phyloP scores from a whole-genome alignment of 23 red algal species.

The Pyropia haitanensis region DNA sequence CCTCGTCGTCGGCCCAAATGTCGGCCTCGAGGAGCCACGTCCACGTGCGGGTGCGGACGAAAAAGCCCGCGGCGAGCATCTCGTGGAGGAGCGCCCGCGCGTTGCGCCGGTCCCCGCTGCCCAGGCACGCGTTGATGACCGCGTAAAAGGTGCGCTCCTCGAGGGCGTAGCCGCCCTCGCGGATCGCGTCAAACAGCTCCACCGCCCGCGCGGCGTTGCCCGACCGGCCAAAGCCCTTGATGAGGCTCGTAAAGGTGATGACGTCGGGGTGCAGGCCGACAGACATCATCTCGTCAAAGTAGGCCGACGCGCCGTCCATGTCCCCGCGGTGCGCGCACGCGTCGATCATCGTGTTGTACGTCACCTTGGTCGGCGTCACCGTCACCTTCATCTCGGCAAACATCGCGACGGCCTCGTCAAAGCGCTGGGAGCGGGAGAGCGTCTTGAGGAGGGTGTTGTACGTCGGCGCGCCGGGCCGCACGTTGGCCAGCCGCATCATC shows the following conservation, averaged over 20 bases:
- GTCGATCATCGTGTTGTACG: conserved; percentile 59
- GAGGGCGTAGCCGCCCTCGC: conserved; percentile 40
- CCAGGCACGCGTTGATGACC: conserved; percentile 59
- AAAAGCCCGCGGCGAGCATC: conserved; percentile 23
- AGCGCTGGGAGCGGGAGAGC: conserved; percentile 25
- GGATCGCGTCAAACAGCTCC: conserved; percentile 54
- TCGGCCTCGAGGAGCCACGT: conserved; percentile 34
- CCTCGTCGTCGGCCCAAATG: conserved; percentile 40
- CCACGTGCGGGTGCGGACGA: conserved; percentile 40
- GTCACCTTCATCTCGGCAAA: conserved; percentile 51
- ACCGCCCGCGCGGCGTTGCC: conserved; percentile 35
- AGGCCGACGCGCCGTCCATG: conserved; percentile 36
- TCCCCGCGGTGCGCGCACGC: conserved; percentile 65
- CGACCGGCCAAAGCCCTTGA: conserved; percentile 67
- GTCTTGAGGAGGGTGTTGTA: conserved; percentile 64
- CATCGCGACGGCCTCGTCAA: conserved; percentile 39
- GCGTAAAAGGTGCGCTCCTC: conserved; percentile 58
- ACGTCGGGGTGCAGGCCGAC: conserved; percentile 41
- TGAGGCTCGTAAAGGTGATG: conserved; percentile 48
- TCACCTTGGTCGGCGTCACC: conserved; percentile 47
- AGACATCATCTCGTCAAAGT: conserved; percentile 62
- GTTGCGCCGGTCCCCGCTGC: conserved; percentile 33
- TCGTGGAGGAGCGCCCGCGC: conserved; percentile 21
- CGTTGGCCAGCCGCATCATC: conserved; percentile 44
- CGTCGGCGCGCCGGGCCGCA: conserved; percentile 44